phyloP scores from a whole-genome alignment of 1,284 basidiomycete species.

The Leccinum insigne region DNA sequence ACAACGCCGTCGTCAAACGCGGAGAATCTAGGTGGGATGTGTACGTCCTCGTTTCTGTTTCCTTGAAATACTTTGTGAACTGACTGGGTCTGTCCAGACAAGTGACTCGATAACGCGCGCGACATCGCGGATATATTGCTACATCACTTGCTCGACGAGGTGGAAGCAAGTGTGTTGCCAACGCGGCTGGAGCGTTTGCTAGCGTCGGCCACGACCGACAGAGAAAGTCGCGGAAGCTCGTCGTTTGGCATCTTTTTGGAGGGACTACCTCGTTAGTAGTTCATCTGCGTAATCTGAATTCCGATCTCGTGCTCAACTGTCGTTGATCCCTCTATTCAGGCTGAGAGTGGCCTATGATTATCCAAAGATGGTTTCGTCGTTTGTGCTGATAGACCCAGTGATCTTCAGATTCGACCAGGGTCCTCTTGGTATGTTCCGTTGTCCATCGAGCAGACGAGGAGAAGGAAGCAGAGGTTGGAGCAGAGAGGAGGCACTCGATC shows the following conservation, averaged over 20 bases:
- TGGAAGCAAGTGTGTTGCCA: slow-evolving; percentile 40
- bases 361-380: slow-evolving; percentile 69
- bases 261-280: slow-evolving; percentile 64
- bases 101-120: slow-evolving; percentile 69
- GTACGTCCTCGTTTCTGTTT: slow-evolving; percentile 32
- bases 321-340: slow-evolving; percentile 33
- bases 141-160: slow-evolving; percentile 53
- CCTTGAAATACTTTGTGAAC: not conserved
- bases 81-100: slow-evolving; percentile 37
- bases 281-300: not conserved
- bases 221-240: slow-evolving; percentile 50
- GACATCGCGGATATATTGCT: slow-evolving; percentile 75
- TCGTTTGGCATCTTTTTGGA: slow-evolving; percentile 83
- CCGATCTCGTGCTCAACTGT: not conserved
- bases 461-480: slow-evolving; percentile 4
- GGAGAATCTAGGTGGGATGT: slow-evolving; percentile 50
- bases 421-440: slow-evolving; percentile 46
- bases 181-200: slow-evolving; percentile 66
- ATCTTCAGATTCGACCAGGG: slow-evolving; percentile 38
- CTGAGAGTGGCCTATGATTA: slow-evolving; percentile 58
- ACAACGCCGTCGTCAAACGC: slow-evolving; percentile 67
- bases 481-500: slow-evolving; percentile 61
- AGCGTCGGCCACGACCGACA: slow-evolving; percentile 38
- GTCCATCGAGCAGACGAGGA: not conserved
- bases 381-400: slow-evolving; percentile 84